Percentiles rank a stretch among this genome's conserved stretches.
Conservation (phyloP, 768 basidiomycete genomes). For the Phlebiopsis flavidoalba region DNA sequence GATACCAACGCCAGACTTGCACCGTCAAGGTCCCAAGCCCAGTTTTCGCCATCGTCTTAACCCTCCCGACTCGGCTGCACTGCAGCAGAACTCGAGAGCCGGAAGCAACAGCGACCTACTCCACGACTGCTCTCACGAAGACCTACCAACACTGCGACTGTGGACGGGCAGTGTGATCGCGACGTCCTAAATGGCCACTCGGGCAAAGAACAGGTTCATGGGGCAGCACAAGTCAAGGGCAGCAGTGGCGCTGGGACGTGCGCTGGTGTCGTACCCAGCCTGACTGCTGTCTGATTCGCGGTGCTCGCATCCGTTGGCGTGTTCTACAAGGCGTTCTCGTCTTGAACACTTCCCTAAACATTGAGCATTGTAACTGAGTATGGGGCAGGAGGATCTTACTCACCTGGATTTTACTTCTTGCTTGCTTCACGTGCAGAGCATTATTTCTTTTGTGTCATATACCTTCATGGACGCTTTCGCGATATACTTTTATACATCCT, state of each 20-base stretch:
- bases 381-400: background rate
- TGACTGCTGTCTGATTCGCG: constrained; percentile 11
- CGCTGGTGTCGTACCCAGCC: constrained; percentile 13
- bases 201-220: constrained; percentile 21
- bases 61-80: constrained; percentile 43
- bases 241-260: constrained; percentile 14
- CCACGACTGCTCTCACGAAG: constrained; percentile 55
- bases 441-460: constrained; percentile 1
- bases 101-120: constrained; percentile 40
- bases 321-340: constrained; percentile 7
- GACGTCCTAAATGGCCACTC: constrained; percentile 59
- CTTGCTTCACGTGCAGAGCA: background rate
- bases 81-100: constrained; percentile 29
- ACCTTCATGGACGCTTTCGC: constrained; percentile 5
- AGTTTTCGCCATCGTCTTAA: constrained; percentile 66
- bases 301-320: constrained; percentile 12
- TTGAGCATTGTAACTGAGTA: constrained; percentile 4
- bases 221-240: constrained; percentile 19
- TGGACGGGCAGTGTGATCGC: constrained; percentile 53
- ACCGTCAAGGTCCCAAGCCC: constrained; percentile 62
- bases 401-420: constrained; percentile 6
- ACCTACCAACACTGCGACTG: constrained; percentile 45
- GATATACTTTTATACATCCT: background rate
- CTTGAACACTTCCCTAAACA: background rate
- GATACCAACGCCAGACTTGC: constrained; percentile 50